phyloP scores from a whole-genome alignment of 2,329 filamentous ascomycete genomes.

The Neoscytalidium dimidiatum region DNA sequence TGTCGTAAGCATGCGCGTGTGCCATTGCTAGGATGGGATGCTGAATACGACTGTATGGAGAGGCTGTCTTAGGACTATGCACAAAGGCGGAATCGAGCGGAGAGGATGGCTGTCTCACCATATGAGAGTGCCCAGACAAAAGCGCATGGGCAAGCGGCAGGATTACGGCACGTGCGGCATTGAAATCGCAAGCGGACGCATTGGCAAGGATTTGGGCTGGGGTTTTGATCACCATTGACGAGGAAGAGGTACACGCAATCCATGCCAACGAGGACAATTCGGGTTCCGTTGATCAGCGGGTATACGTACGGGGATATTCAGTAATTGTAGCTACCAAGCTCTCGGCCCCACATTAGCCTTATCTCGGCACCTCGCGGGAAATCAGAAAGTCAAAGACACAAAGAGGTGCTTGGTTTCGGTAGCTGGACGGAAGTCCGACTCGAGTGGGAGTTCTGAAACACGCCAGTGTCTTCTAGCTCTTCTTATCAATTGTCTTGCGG shows the following conservation, averaged over 20 bases:
- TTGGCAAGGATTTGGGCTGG: not conserved
- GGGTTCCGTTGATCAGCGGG: not conserved
- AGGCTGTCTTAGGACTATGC: not conserved
- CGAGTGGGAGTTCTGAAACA: not conserved
- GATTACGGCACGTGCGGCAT: not conserved
- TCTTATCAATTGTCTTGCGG: not conserved
- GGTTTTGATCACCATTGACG: not conserved
- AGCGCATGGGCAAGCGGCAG: not conserved
- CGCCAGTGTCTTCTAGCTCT: not conserved
- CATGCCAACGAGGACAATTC: not conserved
- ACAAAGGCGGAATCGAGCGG: not conserved
- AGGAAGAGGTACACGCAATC: not conserved
- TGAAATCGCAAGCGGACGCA: not conserved
- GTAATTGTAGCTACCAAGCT: not conserved
- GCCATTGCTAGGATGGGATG: not conserved
- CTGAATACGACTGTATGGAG: not conserved
- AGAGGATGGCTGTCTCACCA: constrained; percentile 1
- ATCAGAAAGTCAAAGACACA: not conserved
- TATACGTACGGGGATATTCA: not conserved
- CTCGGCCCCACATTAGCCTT: not conserved
- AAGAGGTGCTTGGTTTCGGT: not conserved
- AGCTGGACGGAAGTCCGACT: not conserved
- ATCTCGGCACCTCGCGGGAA: not conserved
- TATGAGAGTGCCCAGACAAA: not conserved
- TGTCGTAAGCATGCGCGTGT: not conserved